These are phyloP conservation scores for Neopestalotiopsis clavispora DNA, from an alignment of 2,329 filamentous ascomycete species.

Conservation along the genomic window DNA sequence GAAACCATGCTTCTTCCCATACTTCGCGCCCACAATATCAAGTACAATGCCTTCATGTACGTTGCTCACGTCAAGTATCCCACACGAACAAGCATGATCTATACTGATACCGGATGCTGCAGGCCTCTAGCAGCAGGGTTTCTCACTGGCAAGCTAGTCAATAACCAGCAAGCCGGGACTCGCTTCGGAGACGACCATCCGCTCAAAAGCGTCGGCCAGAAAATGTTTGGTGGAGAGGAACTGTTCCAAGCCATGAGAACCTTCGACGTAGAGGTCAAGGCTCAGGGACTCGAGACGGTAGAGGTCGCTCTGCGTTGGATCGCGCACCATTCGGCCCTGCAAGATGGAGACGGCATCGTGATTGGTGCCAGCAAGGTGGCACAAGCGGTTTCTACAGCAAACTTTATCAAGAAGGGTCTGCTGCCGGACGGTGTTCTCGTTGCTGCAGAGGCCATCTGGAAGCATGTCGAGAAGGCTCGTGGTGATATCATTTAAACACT, in stretches of 20 bases:
- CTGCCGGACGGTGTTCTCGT: not conserved
- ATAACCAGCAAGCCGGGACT: not conserved
- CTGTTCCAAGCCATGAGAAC: not conserved
- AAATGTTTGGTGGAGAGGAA: not conserved
- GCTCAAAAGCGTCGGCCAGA: not conserved
- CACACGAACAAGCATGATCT: fast-evolving
- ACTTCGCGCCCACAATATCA: not conserved
- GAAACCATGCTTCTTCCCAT: not conserved
- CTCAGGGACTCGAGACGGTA: not conserved
- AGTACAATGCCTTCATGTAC: not conserved
- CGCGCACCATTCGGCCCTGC: not conserved
- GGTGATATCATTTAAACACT: not conserved
- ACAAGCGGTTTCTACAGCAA: not conserved
- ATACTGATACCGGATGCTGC: not conserved
- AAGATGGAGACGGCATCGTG: not conserved
- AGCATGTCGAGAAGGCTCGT: fast-evolving
- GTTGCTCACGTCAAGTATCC: not conserved
- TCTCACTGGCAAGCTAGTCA: not conserved
- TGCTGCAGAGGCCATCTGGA: not conserved
- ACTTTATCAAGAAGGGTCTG: not conserved
- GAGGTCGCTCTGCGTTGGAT: not conserved
- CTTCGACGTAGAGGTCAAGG: not conserved
- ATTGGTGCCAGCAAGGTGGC: not conserved
- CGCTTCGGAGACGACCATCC: not conserved
- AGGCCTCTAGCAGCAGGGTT: not conserved